phyloP scores from a whole-genome alignment of 2,329 filamentous ascomycete genomes.

The Exophiala viscosa region DNA sequence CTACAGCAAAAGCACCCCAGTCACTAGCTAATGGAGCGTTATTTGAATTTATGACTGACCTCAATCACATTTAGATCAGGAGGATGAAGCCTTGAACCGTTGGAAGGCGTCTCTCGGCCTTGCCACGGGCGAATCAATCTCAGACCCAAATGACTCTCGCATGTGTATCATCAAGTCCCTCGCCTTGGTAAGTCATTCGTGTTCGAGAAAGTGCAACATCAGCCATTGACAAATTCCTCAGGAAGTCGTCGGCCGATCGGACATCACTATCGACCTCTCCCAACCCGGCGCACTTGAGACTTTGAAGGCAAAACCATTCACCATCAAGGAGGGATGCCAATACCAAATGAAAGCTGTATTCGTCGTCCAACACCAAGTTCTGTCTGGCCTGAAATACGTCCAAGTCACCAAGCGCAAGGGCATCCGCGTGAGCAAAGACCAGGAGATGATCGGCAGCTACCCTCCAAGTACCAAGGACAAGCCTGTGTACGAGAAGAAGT shows the following conservation, averaged over 20 bases:
- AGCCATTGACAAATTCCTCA: conserved; percentile 7
- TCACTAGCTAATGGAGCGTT: too few relatives aligned
- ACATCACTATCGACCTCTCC: conserved; percentile 86
- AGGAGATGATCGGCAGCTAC: conserved; percentile 98
- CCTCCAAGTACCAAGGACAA: conserved; percentile 88
- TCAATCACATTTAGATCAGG: conserved; percentile 48
- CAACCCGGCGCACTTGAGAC: conserved; percentile 66
- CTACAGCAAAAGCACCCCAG: too few relatives aligned
- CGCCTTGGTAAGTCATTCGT: conserved; percentile 53
- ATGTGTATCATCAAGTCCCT: conserved; percentile 92
- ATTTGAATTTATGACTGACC: background rate
- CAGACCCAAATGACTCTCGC: conserved; percentile 75
- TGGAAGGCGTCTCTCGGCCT: conserved; percentile 97
- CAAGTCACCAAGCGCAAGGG: conserved; percentile 90
- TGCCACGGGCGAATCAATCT: conserved; percentile 65
- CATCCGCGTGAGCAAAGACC: conserved; percentile 82
- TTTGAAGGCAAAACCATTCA: conserved; percentile 90
- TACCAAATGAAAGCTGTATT: conserved; percentile 95
- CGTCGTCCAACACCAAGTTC: conserved; percentile 94
- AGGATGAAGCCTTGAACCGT: conserved; percentile 91
- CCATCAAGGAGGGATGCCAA: conserved; percentile 89
- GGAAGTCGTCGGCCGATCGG: conserved; percentile 73
- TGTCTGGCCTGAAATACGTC: conserved; percentile 92
- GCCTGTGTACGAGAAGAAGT: conserved; percentile 82
- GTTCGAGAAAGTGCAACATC: background rate